Evolutionary conservation across 2,329 filamentous ascomycete genomes (phyloP).

Genomic region (Truncatella angustata): DNA sequence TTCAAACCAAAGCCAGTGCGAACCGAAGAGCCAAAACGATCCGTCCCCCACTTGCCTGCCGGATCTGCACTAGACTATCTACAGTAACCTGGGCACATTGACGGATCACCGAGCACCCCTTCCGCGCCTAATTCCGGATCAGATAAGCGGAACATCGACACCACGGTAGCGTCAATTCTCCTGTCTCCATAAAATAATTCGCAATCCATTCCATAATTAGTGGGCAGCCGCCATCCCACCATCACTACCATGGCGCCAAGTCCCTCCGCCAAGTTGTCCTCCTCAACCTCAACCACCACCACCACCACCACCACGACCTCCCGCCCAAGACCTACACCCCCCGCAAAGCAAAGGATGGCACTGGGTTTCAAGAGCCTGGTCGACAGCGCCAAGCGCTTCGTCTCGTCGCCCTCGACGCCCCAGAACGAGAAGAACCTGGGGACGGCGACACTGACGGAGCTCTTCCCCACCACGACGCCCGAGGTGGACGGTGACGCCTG

Average conservation of each 20-base stretch:
- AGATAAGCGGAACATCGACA: slow-evolving; percentile 5
- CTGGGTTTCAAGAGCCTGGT: slow-evolving; percentile 40
- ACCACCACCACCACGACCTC: neutral
- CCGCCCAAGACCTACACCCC: slow-evolving; percentile 1
- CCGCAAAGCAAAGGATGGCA: slow-evolving; percentile 32
- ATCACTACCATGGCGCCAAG: neutral
- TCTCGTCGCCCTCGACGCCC: slow-evolving; percentile 2
- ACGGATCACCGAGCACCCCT: neutral
- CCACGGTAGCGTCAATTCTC: neutral
- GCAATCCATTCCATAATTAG: neutral
- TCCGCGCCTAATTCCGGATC: slow-evolving; percentile 6
- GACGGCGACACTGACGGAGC: slow-evolving; percentile 33
- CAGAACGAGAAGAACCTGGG: slow-evolving; percentile 19
- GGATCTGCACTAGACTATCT: neutral
- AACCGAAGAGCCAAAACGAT: neutral
- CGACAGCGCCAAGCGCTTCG: slow-evolving; percentile 28
- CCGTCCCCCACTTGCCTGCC: slow-evolving; percentile 10
- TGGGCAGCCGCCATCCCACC: neutral
- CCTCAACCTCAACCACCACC: neutral
- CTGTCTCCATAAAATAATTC: slow-evolving; percentile 1
- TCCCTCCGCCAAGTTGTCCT: neutral
- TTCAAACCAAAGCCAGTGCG: neutral
- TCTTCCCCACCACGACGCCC: slow-evolving; percentile 77
- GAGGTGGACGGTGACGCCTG: slow-evolving; percentile 84
- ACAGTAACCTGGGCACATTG: no score